These are phyloP conservation scores for Durusdinium trenchii DNA, from an alignment of 73 alveolate genomes.

Conservation along the genomic window DNA sequence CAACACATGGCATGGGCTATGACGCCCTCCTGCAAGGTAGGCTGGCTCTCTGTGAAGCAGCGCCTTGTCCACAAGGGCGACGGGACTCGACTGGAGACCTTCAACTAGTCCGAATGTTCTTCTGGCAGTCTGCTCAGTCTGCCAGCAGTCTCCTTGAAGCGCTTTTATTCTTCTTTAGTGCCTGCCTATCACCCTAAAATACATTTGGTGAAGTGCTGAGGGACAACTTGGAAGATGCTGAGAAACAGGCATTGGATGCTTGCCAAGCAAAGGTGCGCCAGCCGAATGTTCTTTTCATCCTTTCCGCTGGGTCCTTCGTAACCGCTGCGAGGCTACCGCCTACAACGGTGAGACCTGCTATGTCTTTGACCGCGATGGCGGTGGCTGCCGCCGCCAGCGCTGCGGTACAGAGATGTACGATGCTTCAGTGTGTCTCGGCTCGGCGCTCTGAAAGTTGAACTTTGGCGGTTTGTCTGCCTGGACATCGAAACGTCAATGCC, in stretches of 20 bases:
- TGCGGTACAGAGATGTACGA: slow-evolving; percentile 74
- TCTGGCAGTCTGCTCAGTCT: no score
- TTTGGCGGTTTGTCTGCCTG: not conserved
- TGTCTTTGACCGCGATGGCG: slow-evolving; percentile 78
- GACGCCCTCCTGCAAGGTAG: slow-evolving; percentile 85
- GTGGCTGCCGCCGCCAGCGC: slow-evolving; percentile 87
- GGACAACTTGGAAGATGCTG: slow-evolving; percentile 81
- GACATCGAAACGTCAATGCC: not conserved
- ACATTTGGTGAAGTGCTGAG: slow-evolving; percentile 13
- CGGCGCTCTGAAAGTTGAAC: not conserved
- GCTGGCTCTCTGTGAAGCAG: slow-evolving; percentile 90
- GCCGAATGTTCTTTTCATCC: no score
- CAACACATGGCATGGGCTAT: slow-evolving; percentile 94
- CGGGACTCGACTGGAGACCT: no score
- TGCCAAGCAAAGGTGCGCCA: slow-evolving; percentile 85
- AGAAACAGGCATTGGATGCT: slow-evolving; percentile 78
- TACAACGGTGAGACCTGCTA: slow-evolving; percentile 89
- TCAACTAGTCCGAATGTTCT: no score
- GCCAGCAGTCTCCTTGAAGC: no score
- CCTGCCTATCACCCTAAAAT: no score
- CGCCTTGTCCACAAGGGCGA: not conserved
- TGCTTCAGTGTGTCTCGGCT: slow-evolving; percentile 55
- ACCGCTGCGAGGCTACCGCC: slow-evolving; percentile 86
- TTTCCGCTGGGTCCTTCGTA: no score
- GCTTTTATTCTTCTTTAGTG: no score